phyloP scores from a whole-genome alignment of 2,329 filamentous ascomycete genomes.

The Fusarium continuum region DNA sequence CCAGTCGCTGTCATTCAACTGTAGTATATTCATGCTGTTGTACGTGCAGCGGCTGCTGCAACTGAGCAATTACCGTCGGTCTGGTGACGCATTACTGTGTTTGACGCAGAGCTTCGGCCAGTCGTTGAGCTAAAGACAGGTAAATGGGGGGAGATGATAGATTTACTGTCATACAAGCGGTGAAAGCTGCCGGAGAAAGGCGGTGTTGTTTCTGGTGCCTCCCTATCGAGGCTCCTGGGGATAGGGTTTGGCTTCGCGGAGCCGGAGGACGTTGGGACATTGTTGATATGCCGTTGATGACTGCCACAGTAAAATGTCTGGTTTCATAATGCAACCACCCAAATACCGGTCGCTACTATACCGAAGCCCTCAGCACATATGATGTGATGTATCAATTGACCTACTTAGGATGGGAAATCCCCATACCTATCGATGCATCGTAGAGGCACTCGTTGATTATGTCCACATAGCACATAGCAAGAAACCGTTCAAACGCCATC shows the following conservation, averaged over 20 bases:
- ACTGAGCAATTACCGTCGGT: constrained; percentile 1
- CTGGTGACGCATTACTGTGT: not conserved
- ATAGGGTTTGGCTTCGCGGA: not conserved
- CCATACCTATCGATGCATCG: constrained; percentile 5
- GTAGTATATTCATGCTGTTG: not conserved
- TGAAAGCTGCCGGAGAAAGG: no score
- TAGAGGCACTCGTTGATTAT: constrained; percentile 18
- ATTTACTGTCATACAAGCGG: not conserved
- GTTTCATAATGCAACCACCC: not conserved
- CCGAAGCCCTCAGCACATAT: not conserved
- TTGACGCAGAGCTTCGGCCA: not conserved
- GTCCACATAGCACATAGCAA: constrained; percentile 34
- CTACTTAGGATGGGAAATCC: constrained; percentile 13
- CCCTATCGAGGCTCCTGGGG: not conserved
- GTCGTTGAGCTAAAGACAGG: not conserved
- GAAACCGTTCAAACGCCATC: constrained; percentile 45
- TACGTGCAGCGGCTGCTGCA: constrained; percentile 11
- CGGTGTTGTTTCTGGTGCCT: not conserved
- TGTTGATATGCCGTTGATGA: not conserved
- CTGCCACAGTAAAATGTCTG: not conserved
- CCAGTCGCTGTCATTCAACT: not conserved
- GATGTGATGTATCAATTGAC: constrained; percentile 25
- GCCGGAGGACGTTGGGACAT: not conserved
- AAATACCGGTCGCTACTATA: not conserved
- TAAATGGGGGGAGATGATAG: not conserved